These are phyloP conservation scores for Millerozyma miso DNA, from an alignment of 805 yeast species.

Conservation along the genomic window DNA sequence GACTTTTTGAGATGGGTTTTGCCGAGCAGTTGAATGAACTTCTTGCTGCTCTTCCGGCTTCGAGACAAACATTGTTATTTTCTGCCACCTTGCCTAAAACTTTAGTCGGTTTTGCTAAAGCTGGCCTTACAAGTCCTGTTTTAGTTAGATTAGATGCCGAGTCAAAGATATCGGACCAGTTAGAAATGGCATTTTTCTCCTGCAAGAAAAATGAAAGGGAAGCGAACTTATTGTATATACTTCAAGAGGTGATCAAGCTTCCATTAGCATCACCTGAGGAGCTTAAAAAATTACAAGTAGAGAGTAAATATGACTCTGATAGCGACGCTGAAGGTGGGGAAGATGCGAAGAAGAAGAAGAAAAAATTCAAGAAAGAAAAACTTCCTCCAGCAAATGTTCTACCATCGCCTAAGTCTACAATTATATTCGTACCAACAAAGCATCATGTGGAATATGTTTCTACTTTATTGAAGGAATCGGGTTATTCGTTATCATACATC, in stretches of 20 bases:
- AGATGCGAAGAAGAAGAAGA: constrained; percentile 32
- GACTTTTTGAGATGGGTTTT: constrained; percentile 94
- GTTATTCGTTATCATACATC: constrained; percentile 83
- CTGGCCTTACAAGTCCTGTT: constrained; percentile 90
- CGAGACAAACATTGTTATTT: constrained; percentile 83
- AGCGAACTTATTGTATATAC: constrained; percentile 70
- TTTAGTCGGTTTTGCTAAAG: constrained; percentile 94
- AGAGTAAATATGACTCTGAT: constrained; percentile 50
- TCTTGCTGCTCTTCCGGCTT: constrained; percentile 73
- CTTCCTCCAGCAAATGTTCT: constrained; percentile 77
- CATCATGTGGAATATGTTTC: constrained; percentile 95
- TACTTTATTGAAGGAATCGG: constrained; percentile 63
- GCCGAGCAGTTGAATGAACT: constrained; percentile 90
- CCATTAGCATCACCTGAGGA: constrained; percentile 77
- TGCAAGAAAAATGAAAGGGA: constrained; percentile 85
- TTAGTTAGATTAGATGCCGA: constrained; percentile 92
- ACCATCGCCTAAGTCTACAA: constrained; percentile 84
- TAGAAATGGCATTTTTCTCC: constrained; percentile 84
- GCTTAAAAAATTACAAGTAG: constrained; percentile 48
- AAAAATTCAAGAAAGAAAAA: constrained; percentile 47
- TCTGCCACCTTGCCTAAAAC: constrained; percentile 94
- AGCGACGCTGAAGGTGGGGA: constrained; percentile 44
- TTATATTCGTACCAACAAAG: constrained; percentile 92
- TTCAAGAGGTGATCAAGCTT: constrained; percentile 80
- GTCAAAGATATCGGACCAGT: constrained; percentile 79